Evolutionary conservation across 1,139 yeast species (phyloP).

Genomic region (Pichia sp.): DNA sequence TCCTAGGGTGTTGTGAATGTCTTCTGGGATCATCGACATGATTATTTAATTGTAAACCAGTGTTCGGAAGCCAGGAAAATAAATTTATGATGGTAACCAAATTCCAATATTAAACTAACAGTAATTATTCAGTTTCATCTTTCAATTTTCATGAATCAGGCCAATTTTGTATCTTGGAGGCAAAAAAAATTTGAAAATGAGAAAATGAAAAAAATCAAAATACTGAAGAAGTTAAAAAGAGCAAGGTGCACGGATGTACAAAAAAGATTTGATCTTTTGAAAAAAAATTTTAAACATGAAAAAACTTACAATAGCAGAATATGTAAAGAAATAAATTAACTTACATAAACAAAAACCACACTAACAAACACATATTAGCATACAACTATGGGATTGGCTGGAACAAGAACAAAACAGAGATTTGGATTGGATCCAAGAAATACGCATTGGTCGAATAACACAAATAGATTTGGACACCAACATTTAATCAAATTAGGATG

Average conservation of each 20-base stretch:
- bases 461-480: slow-evolving; percentile 78
- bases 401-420: slow-evolving; percentile 70
- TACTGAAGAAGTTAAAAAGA: background rate
- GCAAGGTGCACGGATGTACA: background rate
- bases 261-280: background rate
- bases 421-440: slow-evolving; percentile 92
- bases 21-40: slow-evolving; percentile 60
- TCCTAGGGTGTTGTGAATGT: slow-evolving; percentile 48
- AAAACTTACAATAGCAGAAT: no score
- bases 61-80: background rate
- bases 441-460: slow-evolving; percentile 89
- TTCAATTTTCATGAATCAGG: background rate
- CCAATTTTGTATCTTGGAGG: background rate
- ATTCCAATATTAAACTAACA: no score
- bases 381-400: slow-evolving; percentile 86
- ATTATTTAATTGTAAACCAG: no score
- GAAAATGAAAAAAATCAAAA: background rate
- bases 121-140: background rate
- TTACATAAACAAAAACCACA: background rate
- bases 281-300: background rate
- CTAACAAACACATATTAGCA: background rate
- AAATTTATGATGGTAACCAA: background rate
- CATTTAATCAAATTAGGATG: slow-evolving; percentile 81
- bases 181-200: background rate
- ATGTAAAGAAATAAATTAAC: no score